Conservation (phyloP, 2,329 filamentous ascomycete genomes). For the Apiospora saccharicola region DNA sequence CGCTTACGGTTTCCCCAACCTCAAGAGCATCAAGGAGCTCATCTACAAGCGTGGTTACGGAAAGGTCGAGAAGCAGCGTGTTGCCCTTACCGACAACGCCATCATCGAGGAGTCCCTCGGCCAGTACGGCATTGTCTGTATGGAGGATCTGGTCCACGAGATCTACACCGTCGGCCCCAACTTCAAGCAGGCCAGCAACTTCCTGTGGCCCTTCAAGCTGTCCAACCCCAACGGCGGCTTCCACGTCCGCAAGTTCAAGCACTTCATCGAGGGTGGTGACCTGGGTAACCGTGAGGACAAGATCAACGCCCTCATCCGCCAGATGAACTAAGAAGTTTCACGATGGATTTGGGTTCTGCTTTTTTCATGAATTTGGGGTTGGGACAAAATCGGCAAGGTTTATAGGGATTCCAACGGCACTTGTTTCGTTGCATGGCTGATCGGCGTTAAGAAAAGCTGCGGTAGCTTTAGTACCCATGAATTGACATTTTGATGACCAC, state of each 20-base stretch:
- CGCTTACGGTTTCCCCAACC: conserved; percentile 99
- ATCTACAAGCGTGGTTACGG: conserved; percentile 99
- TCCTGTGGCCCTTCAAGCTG: conserved; percentile 99
- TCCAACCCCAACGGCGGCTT: conserved; percentile 98
- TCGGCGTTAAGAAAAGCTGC: conserved; percentile 42
- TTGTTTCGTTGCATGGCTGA: conserved; percentile 44
- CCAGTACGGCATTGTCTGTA: conserved; percentile 98
- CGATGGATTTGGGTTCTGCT: conserved; percentile 34
- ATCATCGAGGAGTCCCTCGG: conserved; percentile 96
- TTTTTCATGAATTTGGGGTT: conserved; percentile 34
- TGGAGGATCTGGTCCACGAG: conserved; percentile 99
- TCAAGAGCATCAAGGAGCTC: conserved; percentile 98
- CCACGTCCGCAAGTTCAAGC: conserved; percentile 96
- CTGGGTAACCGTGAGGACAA: conserved; percentile 98
- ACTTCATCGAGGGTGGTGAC: conserved; percentile 99
- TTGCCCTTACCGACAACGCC: conserved; percentile 95
- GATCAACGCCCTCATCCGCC: conserved; percentile 94
- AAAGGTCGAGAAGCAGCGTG: conserved; percentile 98
- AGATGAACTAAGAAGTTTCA: conserved; percentile 86
- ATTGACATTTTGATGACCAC: conserved; percentile 45
- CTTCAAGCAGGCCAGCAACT: conserved; percentile 99
- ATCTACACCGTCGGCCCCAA: conserved; percentile 98
- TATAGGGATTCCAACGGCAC: conserved; percentile 38
- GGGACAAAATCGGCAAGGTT: conserved; percentile 27
- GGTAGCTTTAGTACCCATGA: conserved; percentile 42